Conservation (phyloP, 2,329 filamentous ascomycete species). For the Fusarium phyllophilum region DNA sequence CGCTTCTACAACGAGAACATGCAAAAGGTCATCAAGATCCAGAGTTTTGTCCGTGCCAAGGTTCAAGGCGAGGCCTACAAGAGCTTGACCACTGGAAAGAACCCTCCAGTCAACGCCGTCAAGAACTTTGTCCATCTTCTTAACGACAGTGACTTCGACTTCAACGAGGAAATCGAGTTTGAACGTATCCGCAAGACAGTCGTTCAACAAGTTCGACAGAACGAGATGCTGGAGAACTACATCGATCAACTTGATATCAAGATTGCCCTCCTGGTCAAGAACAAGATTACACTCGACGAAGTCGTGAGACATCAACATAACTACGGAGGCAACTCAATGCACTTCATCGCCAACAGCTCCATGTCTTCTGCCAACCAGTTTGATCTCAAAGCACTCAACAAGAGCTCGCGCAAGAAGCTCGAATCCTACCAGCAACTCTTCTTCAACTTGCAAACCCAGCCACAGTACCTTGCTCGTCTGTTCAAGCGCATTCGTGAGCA, state of each 20-base stretch:
- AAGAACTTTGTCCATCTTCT: constrained; percentile 98
- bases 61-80: constrained; percentile 98
- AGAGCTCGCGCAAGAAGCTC: constrained; percentile 92
- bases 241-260: constrained; percentile 99
- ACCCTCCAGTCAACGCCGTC: constrained; percentile 94
- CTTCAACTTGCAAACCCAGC: constrained; percentile 96
- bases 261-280: constrained; percentile 97
- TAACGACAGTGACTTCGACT: constrained; percentile 98
- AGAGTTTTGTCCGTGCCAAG: constrained; percentile 94
- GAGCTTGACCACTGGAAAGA: constrained; percentile 94
- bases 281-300: constrained; percentile 98
- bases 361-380: constrained; percentile 92
- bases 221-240: constrained; percentile 96
- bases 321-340: constrained; percentile 89
- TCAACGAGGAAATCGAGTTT: constrained; percentile 98
- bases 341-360: constrained; percentile 85
- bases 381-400: constrained; percentile 96
- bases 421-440: constrained; percentile 98
- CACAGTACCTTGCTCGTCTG: constrained; percentile 89
- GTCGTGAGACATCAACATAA: constrained; percentile 97
- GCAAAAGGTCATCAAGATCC: constrained; percentile 98
- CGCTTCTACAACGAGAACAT: constrained; percentile 95
- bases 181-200: constrained; percentile 95
- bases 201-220: constrained; percentile 95
- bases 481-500: constrained; percentile 87